Percentiles rank a stretch among this genome's conserved stretches.
Evolutionary conservation across 73 alveolate species (phyloP).

Genomic region (Uronychia setigera): DNA sequence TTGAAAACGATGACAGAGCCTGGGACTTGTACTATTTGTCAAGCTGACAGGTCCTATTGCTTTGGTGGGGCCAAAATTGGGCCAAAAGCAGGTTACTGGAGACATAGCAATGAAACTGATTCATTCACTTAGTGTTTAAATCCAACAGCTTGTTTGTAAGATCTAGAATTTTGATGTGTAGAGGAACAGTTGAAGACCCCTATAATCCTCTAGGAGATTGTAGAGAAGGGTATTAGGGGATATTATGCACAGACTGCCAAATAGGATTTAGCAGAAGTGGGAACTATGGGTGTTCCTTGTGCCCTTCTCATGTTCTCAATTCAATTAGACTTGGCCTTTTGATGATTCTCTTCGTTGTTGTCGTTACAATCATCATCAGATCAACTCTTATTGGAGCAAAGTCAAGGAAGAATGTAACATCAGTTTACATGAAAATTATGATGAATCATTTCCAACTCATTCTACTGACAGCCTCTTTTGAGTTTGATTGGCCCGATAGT

Average conservation of each 20-base stretch:
- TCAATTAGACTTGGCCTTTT: slow-evolving; percentile 20
- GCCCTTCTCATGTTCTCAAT: slow-evolving; percentile 47
- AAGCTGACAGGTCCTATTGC: slow-evolving; percentile 38
- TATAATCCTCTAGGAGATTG: slow-evolving; percentile 36
- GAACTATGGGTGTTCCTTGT: slow-evolving; percentile 31
- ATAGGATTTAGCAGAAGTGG: slow-evolving; percentile 44
- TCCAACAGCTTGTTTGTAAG: slow-evolving; percentile 33
- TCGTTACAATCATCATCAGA: slow-evolving; percentile 30
- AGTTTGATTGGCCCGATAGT: slow-evolving; percentile 61
- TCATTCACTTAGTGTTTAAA: slow-evolving; percentile 1
- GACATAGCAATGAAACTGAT: slow-evolving; percentile 19
- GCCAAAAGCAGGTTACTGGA: slow-evolving; percentile 44
- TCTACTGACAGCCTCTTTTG: slow-evolving; percentile 56
- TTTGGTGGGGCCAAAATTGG: slow-evolving; percentile 38
- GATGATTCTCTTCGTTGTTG: slow-evolving; percentile 2
- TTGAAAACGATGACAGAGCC: slow-evolving; percentile 24
- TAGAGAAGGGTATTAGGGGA: slow-evolving; percentile 53
- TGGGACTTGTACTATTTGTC: slow-evolving; percentile 34
- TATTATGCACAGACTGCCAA: slow-evolving; percentile 52
- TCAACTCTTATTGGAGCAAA: slow-evolving; percentile 64
- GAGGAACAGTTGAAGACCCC: slow-evolving; percentile 15
- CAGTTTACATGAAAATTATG: slow-evolving; percentile 58
- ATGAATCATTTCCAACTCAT: slow-evolving; percentile 67
- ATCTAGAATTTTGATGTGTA: too few species aligned
- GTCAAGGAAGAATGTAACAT: slow-evolving; percentile 47